Conservation (phyloP, 2,329 filamentous ascomycete species). For the Aspergillus sp. region DNA sequence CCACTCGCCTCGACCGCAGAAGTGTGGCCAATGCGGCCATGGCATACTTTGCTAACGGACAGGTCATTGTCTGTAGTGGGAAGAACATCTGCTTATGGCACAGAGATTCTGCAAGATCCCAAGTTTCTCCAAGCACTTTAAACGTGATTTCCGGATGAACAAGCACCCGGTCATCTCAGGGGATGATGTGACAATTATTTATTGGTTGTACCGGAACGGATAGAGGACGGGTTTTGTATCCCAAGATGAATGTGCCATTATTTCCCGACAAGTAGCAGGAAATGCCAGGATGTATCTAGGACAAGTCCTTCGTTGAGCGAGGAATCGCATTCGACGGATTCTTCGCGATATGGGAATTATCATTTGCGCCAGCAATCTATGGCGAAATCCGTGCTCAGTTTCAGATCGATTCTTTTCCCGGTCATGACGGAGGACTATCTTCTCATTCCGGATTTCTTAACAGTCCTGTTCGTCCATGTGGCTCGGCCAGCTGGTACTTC, state of each 20-base stretch:
- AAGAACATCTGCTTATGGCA: background rate
- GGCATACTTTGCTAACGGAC: background rate
- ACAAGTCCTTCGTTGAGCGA: background rate
- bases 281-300: background rate
- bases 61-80: background rate
- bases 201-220: background rate
- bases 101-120: background rate
- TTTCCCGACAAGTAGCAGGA: background rate
- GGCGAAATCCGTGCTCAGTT: background rate
- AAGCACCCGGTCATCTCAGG: background rate
- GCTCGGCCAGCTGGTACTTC: background rate
- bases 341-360: background rate
- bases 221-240: background rate
- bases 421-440: background rate
- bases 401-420: background rate
- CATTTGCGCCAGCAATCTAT: background rate
- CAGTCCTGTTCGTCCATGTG: background rate
- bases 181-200: background rate
- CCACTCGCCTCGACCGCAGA: background rate
- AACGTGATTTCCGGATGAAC: background rate
- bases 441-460: background rate
- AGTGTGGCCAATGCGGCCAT: background rate
- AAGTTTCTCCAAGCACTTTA: background rate
- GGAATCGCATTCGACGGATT: background rate
- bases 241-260: background rate